Evolutionary conservation across 2,329 filamentous ascomycete species (phyloP), one percentile per base, ranked within the genome.

Genomic region (Paracoccidioides brasiliensis): DNA sequence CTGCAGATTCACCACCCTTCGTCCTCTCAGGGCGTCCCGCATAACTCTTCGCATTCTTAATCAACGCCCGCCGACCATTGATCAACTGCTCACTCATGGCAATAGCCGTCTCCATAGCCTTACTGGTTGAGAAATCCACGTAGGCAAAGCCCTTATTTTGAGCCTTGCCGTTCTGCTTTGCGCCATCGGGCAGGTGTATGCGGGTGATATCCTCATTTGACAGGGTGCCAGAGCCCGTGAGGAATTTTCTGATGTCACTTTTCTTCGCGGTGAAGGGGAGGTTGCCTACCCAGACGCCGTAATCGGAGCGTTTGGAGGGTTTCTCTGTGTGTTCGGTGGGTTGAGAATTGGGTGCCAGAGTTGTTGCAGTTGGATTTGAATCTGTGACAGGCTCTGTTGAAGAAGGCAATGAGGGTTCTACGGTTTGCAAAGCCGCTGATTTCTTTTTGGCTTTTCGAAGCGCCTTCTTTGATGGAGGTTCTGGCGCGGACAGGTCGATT

Each of bases 251-350:
- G 51, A 98, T 74, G 59, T 89, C 83, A 10, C 81, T 75, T 57
- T 85, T 83, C 46, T 86, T 93, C 43, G 85, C 77, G 49, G 80
- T 82, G 76, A 91, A 98, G n/a, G 86, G 82, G 59, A 98, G 74
- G 71, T 98, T 98, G 64, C 94, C 93, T 63, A 98, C 88, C 93
- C 93, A 98, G 61, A 98, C 82, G 59, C 90, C 88, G 70, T 89
- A 83, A 15, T 87, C 83, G 8, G 89, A 93, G 57, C 88, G 84
- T 62, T 76, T 73, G 5, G 67, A 14, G 5, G 48, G 37, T 33
- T 28, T 49, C 38, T 67, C 58, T 41, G 54, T n/a, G 8, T 14
- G n/a, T 28, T 50, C 46, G 12, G n/a, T 9, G 8, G 46, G 4
- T n/a, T 14, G n/a, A 9, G 69, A 66, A 53, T 74, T 70, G 22